phyloP scores from a whole-genome alignment of 2,329 filamentous ascomycete species.

The Tolypocladium guangdongense region DNA sequence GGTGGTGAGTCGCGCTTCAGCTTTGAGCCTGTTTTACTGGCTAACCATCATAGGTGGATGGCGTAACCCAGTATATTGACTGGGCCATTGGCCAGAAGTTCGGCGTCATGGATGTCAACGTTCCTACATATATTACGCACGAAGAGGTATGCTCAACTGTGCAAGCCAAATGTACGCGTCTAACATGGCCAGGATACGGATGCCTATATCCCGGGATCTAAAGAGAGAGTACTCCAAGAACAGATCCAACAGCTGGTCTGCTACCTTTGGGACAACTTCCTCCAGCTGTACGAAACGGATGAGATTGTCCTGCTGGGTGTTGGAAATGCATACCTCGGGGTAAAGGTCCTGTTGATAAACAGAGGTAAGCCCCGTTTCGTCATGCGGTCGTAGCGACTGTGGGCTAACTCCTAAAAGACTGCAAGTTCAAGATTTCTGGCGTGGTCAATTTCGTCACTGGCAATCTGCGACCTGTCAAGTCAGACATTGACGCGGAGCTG shows the following conservation, averaged over 20 bases:
- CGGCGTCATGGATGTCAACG: conserved; percentile 82
- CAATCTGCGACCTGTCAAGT: conserved; percentile 65
- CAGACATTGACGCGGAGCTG: conserved; percentile 62
- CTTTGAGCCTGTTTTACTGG: neutral
- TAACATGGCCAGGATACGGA: conserved; percentile 31
- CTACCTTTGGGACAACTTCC: conserved; percentile 96
- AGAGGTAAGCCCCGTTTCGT: conserved; percentile 43
- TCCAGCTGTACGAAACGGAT: conserved; percentile 62
- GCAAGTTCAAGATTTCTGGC: conserved; percentile 56
- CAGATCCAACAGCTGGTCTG: conserved; percentile 63
- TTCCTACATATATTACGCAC: conserved; percentile 65
- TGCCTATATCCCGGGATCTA: conserved; percentile 30
- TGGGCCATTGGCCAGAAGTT: conserved; percentile 73
- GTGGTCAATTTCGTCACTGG: conserved; percentile 76
- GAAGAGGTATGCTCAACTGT: conserved; percentile 35
- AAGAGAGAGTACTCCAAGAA: conserved; percentile 39
- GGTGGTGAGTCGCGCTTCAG: conserved; percentile 50
- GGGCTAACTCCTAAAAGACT: conserved; percentile 30
- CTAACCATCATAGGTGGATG: conserved; percentile 55
- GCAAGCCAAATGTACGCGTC: neutral
- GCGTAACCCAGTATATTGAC: conserved; percentile 67
- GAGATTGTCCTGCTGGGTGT: conserved; percentile 80
- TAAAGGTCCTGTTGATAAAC: conserved; percentile 70
- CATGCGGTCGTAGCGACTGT: neutral
- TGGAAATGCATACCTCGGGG: conserved; percentile 76